Evolutionary conservation across 1,284 basidiomycete species (phyloP).

Genomic region (Cronartium ribicola): DNA sequence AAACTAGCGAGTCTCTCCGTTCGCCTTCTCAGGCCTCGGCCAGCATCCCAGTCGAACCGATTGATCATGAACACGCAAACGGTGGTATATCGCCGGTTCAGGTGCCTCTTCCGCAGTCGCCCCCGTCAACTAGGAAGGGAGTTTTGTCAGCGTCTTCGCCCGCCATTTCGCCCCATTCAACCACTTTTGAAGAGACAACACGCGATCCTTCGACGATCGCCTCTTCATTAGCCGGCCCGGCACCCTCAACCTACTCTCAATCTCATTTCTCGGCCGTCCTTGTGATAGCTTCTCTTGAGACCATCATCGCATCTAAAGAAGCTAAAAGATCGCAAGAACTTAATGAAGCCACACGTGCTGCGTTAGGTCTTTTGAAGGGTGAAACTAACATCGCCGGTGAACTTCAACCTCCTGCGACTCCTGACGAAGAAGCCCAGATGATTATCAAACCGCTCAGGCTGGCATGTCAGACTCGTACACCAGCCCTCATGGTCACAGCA

Average conservation of each 20-base stretch:
- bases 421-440: conserved; percentile 45
- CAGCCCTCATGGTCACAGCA: conserved; percentile 88
- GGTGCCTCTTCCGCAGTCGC: not conserved
- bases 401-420: conserved; percentile 43
- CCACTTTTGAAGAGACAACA: not conserved
- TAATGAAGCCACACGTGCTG: conserved; percentile 72
- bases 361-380: conserved; percentile 73
- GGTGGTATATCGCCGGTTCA: not conserved
- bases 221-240: conserved; percentile 7
- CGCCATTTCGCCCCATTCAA: not conserved
- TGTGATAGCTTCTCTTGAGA: conserved; percentile 77
- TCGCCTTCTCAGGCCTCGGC: not conserved
- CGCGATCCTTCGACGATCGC: conserved; percentile 24
- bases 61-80: not conserved
- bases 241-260: conserved; percentile 45
- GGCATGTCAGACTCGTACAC: conserved; percentile 85
- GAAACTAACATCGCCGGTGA: conserved; percentile 62
- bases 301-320: conserved; percentile 80
- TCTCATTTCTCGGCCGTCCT: conserved; percentile 54
- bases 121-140: not conserved
- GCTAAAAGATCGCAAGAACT: conserved; percentile 77
- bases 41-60: not conserved
- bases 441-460: conserved; percentile 83
- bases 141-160: not conserved
- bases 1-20: not conserved